These are phyloP conservation scores for Meira miltonrushii DNA, from an alignment of 1,284 basidiomycete genomes.

Conservation along the genomic window DNA sequence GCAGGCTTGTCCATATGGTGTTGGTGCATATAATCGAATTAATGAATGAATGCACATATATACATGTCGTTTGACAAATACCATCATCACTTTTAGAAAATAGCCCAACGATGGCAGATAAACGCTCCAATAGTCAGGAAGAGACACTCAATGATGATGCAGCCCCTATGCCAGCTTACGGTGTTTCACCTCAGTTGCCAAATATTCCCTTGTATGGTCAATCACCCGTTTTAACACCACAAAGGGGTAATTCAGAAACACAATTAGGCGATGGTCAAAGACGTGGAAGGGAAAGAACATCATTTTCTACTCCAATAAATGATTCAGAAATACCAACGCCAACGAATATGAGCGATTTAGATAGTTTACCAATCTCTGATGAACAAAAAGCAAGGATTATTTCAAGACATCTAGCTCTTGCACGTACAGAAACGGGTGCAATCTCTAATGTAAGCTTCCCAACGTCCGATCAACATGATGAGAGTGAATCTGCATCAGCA, in stretches of 20 bases:
- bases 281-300: neutral
- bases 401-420: slow-evolving; percentile 22
- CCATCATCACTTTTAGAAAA: no score
- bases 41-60: no score
- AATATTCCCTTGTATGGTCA: neutral
- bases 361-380: slow-evolving; percentile 38
- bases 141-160: neutral
- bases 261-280: neutral
- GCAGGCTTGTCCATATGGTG: no score
- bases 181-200: neutral
- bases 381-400: slow-evolving; percentile 43
- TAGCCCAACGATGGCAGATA: no score
- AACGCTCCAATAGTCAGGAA: no score
- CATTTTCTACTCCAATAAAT: no score
- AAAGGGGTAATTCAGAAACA: no score
- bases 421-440: neutral
- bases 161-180: slow-evolving; percentile 3
- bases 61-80: no score
- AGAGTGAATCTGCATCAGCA: neutral
- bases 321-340: slow-evolving; percentile 18
- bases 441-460: neutral
- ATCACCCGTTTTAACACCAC: neutral
- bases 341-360: slow-evolving; percentile 33
- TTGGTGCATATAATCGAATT: no score
- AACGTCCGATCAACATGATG: neutral